phyloP scores from a whole-genome alignment of 148 eudicot genomes.

The Nepenthes gracilis region DNA sequence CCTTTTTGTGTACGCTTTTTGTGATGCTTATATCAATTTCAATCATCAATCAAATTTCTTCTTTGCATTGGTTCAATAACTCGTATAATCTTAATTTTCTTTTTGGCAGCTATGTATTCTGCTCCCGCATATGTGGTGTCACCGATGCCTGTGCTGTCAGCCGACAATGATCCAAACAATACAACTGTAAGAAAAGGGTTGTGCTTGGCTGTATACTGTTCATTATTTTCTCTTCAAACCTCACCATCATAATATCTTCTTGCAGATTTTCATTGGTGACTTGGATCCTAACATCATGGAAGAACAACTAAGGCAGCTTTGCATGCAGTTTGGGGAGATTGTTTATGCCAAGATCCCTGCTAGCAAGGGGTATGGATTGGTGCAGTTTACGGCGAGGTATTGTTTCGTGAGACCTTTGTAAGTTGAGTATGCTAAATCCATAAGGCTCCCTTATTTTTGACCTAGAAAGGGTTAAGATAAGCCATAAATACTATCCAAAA shows the following conservation, averaged over 20 bases:
- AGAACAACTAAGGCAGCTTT: constrained; percentile 81
- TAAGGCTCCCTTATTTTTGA: too few relatives aligned
- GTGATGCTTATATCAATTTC: background rate
- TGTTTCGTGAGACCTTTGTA: too few relatives aligned
- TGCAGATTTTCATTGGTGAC: constrained; percentile 78
- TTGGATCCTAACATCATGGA: constrained; percentile 77
- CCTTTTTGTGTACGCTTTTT: background rate
- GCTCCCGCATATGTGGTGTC: constrained; percentile 38
- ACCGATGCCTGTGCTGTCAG: constrained; percentile 40
- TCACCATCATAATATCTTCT: background rate
- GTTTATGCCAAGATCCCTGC: constrained; percentile 75
- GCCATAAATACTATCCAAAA: too few relatives aligned
- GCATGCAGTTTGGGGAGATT: constrained; percentile 85
- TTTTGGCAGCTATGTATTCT: constrained; percentile 62
- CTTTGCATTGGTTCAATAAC: background rate
- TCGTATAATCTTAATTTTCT: constrained; percentile 1
- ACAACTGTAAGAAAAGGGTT: constrained; percentile 57
- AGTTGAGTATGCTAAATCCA: too few relatives aligned
- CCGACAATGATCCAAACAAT: constrained; percentile 73
- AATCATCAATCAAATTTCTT: background rate
- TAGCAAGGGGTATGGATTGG: constrained; percentile 86
- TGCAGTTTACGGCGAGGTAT: constrained; percentile 84
- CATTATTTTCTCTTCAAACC: background rate
- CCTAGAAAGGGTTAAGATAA: too few relatives aligned
- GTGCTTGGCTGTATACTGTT: background rate